phyloP scores from a whole-genome alignment of 352 stramenopile species.

The Saprolegnia parasitica region DNA sequence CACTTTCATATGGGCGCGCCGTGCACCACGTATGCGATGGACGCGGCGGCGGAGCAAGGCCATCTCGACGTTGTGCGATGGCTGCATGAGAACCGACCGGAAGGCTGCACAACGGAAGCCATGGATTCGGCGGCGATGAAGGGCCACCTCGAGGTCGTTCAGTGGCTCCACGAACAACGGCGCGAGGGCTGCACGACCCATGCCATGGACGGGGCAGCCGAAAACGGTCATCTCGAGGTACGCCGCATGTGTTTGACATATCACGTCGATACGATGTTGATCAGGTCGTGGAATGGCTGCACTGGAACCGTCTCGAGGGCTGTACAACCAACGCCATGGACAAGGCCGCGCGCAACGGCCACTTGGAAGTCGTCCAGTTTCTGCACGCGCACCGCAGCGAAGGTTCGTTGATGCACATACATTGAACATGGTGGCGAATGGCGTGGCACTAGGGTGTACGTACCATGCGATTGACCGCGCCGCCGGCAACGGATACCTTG shows the following conservation, averaged over 20 bases:
- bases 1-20: conserved; percentile 37
- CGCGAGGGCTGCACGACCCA: conserved; percentile 24
- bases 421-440: conserved; percentile 28
- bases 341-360: conserved; percentile 28
- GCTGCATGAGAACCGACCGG: conserved; percentile 29
- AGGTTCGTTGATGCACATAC: conserved; percentile 18
- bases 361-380: conserved; percentile 35
- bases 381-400: conserved; percentile 30
- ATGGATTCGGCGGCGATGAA: conserved; percentile 28
- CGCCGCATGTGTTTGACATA: background rate
- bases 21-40: conserved; percentile 45
- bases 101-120: conserved; percentile 16
- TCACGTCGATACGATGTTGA: background rate
- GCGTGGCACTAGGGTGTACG: conserved; percentile 30
- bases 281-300: conserved; percentile 31
- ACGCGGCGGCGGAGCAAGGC: conserved; percentile 40
- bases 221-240: conserved; percentile 28
- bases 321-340: conserved; percentile 31
- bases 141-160: conserved; percentile 32
- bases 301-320: conserved; percentile 31
- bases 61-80: conserved; percentile 37
- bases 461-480: conserved; percentile 29
- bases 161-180: conserved; percentile 29
- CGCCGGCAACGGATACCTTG: conserved; percentile 28
- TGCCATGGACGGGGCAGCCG: conserved; percentile 24